These are phyloP conservation scores for Colletotrichum sp. DNA, from an alignment of 2,329 filamentous ascomycete genomes.

Conservation along the genomic window DNA sequence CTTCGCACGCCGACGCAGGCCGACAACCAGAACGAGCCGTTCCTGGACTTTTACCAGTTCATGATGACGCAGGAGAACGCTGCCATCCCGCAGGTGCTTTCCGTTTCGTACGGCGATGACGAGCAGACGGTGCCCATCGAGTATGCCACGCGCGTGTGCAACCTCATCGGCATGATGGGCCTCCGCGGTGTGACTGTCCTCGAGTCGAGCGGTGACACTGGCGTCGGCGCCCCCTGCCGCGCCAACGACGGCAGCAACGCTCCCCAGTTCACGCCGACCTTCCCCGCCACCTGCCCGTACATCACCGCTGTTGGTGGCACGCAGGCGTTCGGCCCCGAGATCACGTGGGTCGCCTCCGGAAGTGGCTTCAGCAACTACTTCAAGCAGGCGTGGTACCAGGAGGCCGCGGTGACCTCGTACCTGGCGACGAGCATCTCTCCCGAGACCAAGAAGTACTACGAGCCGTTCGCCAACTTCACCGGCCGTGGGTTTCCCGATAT, in stretches of 20 bases:
- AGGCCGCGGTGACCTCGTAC: conserved; percentile 51
- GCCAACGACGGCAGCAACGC: conserved; percentile 53
- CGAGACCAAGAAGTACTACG: conserved; percentile 53
- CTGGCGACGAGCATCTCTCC: conserved; percentile 29
- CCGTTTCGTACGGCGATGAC: conserved; percentile 71
- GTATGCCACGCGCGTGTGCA: conserved; percentile 64
- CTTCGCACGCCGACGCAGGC: conserved; percentile 25
- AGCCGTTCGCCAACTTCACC: conserved; percentile 43
- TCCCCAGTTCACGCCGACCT: conserved; percentile 22
- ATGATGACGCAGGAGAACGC: conserved; percentile 55
- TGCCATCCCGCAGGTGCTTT: conserved; percentile 63
- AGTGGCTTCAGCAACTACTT: conserved; percentile 57
- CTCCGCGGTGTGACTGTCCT: conserved; percentile 67
- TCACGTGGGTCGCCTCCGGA: conserved; percentile 55
- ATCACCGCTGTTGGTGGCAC: conserved; percentile 64
- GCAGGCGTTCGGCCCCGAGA: conserved; percentile 53
- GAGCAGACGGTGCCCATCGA: conserved; percentile 65
- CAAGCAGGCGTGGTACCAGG: conserved; percentile 46
- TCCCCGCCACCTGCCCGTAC: conserved; percentile 50
- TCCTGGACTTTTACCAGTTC: conserved; percentile 67
- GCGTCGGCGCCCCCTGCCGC: conserved; percentile 59
- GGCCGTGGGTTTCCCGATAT: conserved; percentile 69
- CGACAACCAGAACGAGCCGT: conserved; percentile 68
- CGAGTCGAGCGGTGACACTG: conserved; percentile 63
- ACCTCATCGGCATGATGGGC: conserved; percentile 66